Evolutionary conservation across 2,329 filamentous ascomycete genomes (phyloP).

Genomic region (Rutstroemia sp.): DNA sequence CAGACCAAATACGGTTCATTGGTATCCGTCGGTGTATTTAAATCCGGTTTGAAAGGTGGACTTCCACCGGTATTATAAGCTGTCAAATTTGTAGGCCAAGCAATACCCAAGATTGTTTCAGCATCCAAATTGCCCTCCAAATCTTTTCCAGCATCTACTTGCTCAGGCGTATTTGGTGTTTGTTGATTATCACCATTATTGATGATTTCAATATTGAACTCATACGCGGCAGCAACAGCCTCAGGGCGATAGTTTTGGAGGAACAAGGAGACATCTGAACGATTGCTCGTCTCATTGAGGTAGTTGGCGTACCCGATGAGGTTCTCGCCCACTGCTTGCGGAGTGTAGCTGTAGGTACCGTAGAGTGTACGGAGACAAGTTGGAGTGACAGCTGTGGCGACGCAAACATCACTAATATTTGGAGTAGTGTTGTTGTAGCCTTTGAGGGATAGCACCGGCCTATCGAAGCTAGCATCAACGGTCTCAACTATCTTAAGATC

Average conservation of each 20-base stretch:
- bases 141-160: constrained; percentile 9
- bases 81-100: constrained; percentile 44
- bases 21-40: constrained; percentile 24
- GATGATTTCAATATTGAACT: constrained; percentile 10
- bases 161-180: constrained; percentile 1
- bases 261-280: constrained; percentile 17
- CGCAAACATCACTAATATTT: constrained; percentile 51
- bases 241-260: constrained; percentile 14
- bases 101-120: constrained; percentile 46
- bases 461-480: background rate
- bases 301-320: constrained; percentile 22
- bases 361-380: constrained; percentile 22
- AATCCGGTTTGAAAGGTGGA: constrained; percentile 44
- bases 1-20: constrained; percentile 54
- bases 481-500: background rate
- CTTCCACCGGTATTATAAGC: constrained; percentile 48
- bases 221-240: constrained; percentile 12
- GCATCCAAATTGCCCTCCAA: constrained; percentile 50
- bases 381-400: constrained; percentile 32
- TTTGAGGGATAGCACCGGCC: background rate
- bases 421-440: background rate
- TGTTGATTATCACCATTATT: constrained; percentile 7
- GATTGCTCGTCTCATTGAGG: constrained; percentile 18
- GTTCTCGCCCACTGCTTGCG: constrained; percentile 14
- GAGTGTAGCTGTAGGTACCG: constrained; percentile 16